Percentiles rank a stretch among this genome's conserved stretches.
phyloP scores from a whole-genome alignment of 352 stramenopile species.

The Globisporangium spiculum region DNA sequence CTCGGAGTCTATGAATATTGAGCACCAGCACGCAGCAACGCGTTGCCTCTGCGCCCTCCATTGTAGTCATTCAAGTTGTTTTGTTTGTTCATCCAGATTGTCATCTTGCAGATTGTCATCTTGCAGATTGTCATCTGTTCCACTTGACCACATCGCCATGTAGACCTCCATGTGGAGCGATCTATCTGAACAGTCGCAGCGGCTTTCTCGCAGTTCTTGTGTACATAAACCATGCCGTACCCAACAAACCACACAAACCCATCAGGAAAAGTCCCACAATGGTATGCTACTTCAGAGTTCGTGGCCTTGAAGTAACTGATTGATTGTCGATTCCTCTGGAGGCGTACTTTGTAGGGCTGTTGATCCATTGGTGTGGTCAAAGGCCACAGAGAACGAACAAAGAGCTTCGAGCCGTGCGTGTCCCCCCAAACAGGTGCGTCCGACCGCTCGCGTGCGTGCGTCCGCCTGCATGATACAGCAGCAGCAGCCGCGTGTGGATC shows the following conservation, averaged over 20 bases:
- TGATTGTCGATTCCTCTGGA: conserved; percentile 13
- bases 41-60: conserved; percentile 13
- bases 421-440: conserved; percentile 17
- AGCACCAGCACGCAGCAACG: conserved; percentile 19
- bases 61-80: too few species aligned
- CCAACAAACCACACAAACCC: neutral
- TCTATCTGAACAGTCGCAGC: neutral
- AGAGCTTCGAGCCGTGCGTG: neutral
- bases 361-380: conserved; percentile 21
- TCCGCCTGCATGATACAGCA: neutral
- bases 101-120: too few species aligned
- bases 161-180: neutral
- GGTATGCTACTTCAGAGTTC: neutral
- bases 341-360: conserved; percentile 17
- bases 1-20: too few species aligned
- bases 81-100: too few species aligned
- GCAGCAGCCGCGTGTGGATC: neutral
- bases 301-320: conserved; percentile 1
- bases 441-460: neutral
- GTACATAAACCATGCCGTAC: neutral
- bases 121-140: neutral
- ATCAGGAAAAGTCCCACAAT: neutral
- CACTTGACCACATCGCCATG: neutral
- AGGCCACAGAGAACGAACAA: conserved; percentile 20
- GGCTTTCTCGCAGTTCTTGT: neutral